Conservation (phyloP, 768 basidiomycete genomes). For the Naganishia kalamii region DNA sequence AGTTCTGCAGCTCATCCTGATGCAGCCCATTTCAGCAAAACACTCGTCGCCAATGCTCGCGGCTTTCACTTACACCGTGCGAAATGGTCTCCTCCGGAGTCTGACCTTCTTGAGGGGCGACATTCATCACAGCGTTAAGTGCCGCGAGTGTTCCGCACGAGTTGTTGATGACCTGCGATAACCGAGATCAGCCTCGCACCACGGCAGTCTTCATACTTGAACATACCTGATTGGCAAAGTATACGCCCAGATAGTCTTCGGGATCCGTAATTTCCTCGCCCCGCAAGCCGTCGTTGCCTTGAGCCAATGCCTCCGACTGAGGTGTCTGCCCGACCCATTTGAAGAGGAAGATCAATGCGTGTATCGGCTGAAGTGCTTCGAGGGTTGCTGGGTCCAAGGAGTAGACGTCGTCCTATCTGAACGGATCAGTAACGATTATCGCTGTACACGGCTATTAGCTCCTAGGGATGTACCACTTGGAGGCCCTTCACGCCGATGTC, state of each 20-base stretch:
- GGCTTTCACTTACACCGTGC: constrained; percentile 36
- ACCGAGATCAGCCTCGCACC: not conserved
- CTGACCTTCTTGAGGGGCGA: constrained; percentile 27
- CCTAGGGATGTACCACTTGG: constrained; percentile 36
- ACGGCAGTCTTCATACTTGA: constrained; percentile 37
- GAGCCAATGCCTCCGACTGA: constrained; percentile 18
- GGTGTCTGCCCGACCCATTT: constrained; percentile 68
- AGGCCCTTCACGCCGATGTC: constrained; percentile 43
- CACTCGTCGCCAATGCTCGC: no score
- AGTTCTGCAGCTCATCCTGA: constrained; percentile 60
- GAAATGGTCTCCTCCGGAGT: constrained; percentile 32
- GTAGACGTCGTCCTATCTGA: constrained; percentile 42
- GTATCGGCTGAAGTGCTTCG: constrained; percentile 68
- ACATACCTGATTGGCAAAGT: constrained; percentile 70
- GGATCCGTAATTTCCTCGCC: constrained; percentile 33
- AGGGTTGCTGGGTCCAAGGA: constrained; percentile 51
- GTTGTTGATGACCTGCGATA: constrained; percentile 73
- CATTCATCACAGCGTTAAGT: constrained; percentile 61
- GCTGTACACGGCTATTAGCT: not conserved
- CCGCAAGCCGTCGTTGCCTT: constrained; percentile 31
- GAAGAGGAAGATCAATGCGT: constrained; percentile 90
- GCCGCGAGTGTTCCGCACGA: constrained; percentile 95
- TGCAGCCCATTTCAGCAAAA: no score
- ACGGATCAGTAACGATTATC: not conserved
- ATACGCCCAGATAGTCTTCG: constrained; percentile 56